Base-by-base conservation (phyloP, 2,329 filamentous ascomycete species). In the Aspergillus sp. region DNA sequence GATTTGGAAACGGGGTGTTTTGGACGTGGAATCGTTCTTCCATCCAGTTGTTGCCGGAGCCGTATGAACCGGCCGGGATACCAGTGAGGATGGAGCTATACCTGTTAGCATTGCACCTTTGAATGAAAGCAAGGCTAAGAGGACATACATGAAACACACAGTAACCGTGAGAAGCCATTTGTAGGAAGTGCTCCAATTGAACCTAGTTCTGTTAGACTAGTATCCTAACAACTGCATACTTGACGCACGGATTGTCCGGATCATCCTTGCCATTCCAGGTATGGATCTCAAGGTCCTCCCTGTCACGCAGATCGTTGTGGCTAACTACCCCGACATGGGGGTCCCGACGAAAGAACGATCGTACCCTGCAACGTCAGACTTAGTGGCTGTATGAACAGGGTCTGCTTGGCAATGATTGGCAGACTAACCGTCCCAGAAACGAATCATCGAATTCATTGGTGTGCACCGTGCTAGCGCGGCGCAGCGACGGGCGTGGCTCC, bases 161-260 rank as follows among this genome's bases (percentile, higher is more conserved):
- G 79, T 74, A 8, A 80, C 59, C 1, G 78, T 79, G 25, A 78
- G 66, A 15, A 72, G 65, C 76, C 78, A 80, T 72, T 80, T 80
- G 51, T 78, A 79, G 1, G 63, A 61, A 0, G 58, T 61, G 19
- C 71, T 68, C 76, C 78, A 81, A 60, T 81, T 80, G 70, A 80
- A 80, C 2, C 75, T 76, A 25, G 1, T 5, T 19, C 12, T 8
- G n/a, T 9, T 9, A 30, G 13, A 39, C 12, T 2, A 12, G 19
- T 9, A 12, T 52, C 15, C 56, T 21, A n/a, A 7, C n/a, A n/a
- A 30, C 15, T 5, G 7, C 21, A 12, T 2, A 17, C 9, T 15
- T 4, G 13, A 50, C 67, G 32, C 56, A 73, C 67, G 72, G 72
- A 25, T 74, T 73, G 0, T 73, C 72, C 0, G 70, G 72, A 28